Conservation (phyloP, 2,329 filamentous ascomycete species). For the Fusarium armeniacum region DNA sequence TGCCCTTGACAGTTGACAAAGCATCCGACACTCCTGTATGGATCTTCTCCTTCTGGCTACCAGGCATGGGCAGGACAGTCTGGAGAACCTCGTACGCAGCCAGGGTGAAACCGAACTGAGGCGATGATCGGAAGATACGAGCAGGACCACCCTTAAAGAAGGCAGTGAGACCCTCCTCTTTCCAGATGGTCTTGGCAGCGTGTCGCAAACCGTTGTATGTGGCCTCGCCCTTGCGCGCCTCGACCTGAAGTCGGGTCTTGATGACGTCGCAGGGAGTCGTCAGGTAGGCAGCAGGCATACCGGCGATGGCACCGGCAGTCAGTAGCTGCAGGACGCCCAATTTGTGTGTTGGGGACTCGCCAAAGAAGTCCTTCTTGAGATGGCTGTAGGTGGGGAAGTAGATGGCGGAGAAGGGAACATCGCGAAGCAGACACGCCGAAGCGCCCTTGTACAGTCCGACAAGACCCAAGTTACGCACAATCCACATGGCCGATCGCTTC, state of each 20-base stretch:
- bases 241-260: conserved; percentile 98
- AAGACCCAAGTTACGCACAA: conserved; percentile 93
- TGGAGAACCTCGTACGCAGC: conserved; percentile 95
- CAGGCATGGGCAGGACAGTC: conserved; percentile 79
- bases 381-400: conserved; percentile 99
- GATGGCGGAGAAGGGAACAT: conserved; percentile 98
- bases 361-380: conserved; percentile 93
- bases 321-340: conserved; percentile 92
- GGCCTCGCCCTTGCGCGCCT: conserved; percentile 94
- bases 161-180: conserved; percentile 92
- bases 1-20: conserved; percentile 60
- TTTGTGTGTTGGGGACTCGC: conserved; percentile 88
- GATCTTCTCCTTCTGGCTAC: conserved; percentile 67
- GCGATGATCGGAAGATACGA: conserved; percentile 93
- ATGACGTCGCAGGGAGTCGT: conserved; percentile 99
- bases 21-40: conserved; percentile 74
- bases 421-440: conserved; percentile 91
- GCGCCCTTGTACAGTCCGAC: conserved; percentile 97
- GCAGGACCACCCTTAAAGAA: conserved; percentile 99
- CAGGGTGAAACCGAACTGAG: conserved; percentile 97
- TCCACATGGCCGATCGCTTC: conserved; percentile 96
- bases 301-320: conserved; percentile 92
- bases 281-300: conserved; percentile 92
- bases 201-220: conserved; percentile 90
- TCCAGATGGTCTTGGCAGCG: conserved; percentile 84